phyloP scores from a whole-genome alignment of 345 rosid species.

The Ailanthus altissimus region DNA sequence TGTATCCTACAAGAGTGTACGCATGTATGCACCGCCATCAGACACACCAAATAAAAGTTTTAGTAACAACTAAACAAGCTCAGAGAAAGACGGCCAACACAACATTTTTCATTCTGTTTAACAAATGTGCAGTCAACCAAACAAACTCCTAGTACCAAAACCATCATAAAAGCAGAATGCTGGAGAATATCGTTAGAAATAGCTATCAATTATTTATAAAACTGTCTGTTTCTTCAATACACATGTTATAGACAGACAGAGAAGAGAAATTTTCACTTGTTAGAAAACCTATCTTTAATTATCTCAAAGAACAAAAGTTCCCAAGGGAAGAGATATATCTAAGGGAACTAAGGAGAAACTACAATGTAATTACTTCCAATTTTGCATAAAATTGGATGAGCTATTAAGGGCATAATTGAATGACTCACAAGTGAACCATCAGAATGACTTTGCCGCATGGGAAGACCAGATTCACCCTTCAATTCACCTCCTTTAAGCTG shows the following conservation, averaged over 20 bases:
- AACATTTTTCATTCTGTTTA: not conserved
- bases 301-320: not conserved
- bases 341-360: not conserved
- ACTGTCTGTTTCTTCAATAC: not conserved
- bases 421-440: slow-evolving; percentile 97
- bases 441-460: slow-evolving; percentile 88
- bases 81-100: not conserved
- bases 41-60: not conserved
- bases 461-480: slow-evolving; percentile 49
- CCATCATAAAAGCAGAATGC: not conserved
- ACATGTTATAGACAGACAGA: not conserved
- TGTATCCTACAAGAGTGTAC: slow-evolving; percentile 56
- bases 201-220: not conserved
- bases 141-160: not conserved
- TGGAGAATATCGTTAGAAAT: not conserved
- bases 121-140: not conserved
- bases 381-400: not conserved
- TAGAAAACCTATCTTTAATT: not conserved
- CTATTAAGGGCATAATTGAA: not conserved
- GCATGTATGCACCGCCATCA: not conserved
- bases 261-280: not conserved
- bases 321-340: not conserved
- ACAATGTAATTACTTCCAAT: not conserved
- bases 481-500: slow-evolving; percentile 71
- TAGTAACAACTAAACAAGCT: not conserved